These are phyloP conservation scores for Penicillium capsulatum DNA, from an alignment of 2,329 filamentous ascomycete genomes.

Conservation along the genomic window DNA sequence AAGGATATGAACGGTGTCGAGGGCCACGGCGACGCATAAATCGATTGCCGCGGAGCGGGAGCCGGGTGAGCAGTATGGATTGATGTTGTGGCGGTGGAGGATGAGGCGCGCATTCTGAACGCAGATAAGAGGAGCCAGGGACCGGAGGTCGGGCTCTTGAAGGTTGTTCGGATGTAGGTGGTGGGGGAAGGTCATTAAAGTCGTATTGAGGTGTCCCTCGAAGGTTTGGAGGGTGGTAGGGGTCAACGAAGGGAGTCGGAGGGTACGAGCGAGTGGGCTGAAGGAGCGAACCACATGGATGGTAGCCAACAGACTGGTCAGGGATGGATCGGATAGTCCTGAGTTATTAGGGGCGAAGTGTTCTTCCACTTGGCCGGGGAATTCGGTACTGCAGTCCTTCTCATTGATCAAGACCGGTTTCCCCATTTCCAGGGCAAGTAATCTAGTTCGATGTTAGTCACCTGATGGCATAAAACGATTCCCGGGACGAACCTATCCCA, in stretches of 20 bases:
- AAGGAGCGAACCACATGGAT: constrained; percentile 79
- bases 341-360: constrained; percentile 53
- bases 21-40: constrained; percentile 67
- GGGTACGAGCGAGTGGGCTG: constrained; percentile 64
- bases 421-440: constrained; percentile 73
- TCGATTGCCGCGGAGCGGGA: constrained; percentile 69
- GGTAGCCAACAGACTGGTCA: constrained; percentile 70
- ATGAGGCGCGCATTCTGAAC: constrained; percentile 80
- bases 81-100: constrained; percentile 83
- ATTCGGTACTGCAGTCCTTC: constrained; percentile 75
- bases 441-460: constrained; percentile 40
- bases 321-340: constrained; percentile 49
- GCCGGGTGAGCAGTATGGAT: constrained; percentile 62
- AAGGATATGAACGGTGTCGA: constrained; percentile 75
- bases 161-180: constrained; percentile 65
- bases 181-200: constrained; percentile 69
- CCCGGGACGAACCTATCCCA: constrained; percentile 64
- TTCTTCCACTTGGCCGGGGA: constrained; percentile 78
- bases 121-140: constrained; percentile 70
- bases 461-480: background rate
- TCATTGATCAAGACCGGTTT: constrained; percentile 81
- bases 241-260: constrained; percentile 64
- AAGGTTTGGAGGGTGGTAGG: constrained; percentile 68
- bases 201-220: constrained; percentile 73
- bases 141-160: constrained; percentile 66